Evolutionary conservation across 805 yeast genomes (phyloP).

Genomic region (Cyberlindnera maritima): DNA sequence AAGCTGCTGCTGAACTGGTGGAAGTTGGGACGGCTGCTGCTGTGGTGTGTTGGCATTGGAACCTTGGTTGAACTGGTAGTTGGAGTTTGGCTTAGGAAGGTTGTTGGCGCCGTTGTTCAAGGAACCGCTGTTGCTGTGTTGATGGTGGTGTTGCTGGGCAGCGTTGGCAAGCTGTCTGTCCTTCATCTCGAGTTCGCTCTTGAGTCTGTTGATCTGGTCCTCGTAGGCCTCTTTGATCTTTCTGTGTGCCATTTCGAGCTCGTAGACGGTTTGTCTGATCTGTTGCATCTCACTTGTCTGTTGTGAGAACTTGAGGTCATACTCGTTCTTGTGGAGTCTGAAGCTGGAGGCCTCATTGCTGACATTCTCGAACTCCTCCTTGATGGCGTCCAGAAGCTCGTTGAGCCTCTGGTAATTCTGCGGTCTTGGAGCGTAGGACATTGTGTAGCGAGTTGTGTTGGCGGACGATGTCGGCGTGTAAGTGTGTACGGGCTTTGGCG

Average conservation of each 20-base stretch:
- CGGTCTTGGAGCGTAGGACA: conserved; percentile 32
- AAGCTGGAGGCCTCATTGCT: conserved; percentile 81
- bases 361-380: conserved; percentile 84
- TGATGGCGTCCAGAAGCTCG: conserved; percentile 88
- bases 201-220: conserved; percentile 83
- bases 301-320: conserved; percentile 84
- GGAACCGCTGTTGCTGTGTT: conserved; percentile 21
- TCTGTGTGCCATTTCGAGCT: conserved; percentile 90
- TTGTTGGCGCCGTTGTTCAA: conserved; percentile 25
- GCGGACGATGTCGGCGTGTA: neutral
- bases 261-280: conserved; percentile 90
- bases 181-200: conserved; percentile 79
- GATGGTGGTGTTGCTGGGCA: conserved; percentile 29
- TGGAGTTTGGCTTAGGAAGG: conserved; percentile 24
- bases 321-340: conserved; percentile 89
- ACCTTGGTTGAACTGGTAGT: conserved; percentile 17
- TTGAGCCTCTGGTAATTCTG: conserved; percentile 42
- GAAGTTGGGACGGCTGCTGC: conserved; percentile 31
- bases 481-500: neutral
- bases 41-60: conserved; percentile 29
- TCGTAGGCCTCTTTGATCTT: conserved; percentile 95
- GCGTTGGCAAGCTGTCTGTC: conserved; percentile 52
- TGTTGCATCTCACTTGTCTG: conserved; percentile 92
- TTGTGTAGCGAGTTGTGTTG: neutral
- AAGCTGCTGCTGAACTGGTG: conserved; percentile 26